Evolutionary conservation across 306 rosid species (phyloP), one percentile per base, ranked within the genome.

Genomic region (Castanea crenata): DNA sequence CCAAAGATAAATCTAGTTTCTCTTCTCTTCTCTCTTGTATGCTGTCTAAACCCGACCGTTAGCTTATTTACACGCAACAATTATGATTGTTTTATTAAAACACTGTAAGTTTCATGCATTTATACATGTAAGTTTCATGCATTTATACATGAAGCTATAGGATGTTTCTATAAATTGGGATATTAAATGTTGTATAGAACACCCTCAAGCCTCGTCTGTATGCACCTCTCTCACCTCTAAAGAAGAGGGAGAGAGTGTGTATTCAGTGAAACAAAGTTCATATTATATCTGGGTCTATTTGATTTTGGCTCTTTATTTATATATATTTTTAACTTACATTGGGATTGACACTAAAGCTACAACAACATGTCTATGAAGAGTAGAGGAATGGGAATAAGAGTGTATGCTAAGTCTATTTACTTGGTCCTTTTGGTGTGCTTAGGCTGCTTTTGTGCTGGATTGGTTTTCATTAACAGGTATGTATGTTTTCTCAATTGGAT

Each of bases 371-470:
- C 84, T 58, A 56, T 81, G 86, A 94, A 88, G 85, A 88, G 81
- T 83, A 88, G 82, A 71, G 93, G 91, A 62, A 88, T 88, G 76
- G 88, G 79, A 51, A 67, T 83, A 12, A 92, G 85, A 74, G 18
- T 74, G 20, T 69, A 77, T 55, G 73, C 85, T 65, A 91, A 92
- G 23, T 80, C 87, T 16, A 89, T 87, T 80, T 90, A 87, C 79
- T 87, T 90, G 97, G 82, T 87, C 76, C 74, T 92, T 85, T 79
- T 92, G 29, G 89, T 92, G 55, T 94, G 97, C 78, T 56, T 91
- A 16, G 93, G 91, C 81, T 85, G 97, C 88, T 94, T 94, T 84
- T 91, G 86, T 86, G 93, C 97, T 34, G 97, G 97, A 83, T 89
- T 87, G 89, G 78, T 91, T 81, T 91, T 90, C 86, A 84, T 95